These are phyloP conservation scores for Mycosphaerella sp. DNA, from an alignment of 2,329 filamentous ascomycete genomes.

Conservation along the genomic window DNA sequence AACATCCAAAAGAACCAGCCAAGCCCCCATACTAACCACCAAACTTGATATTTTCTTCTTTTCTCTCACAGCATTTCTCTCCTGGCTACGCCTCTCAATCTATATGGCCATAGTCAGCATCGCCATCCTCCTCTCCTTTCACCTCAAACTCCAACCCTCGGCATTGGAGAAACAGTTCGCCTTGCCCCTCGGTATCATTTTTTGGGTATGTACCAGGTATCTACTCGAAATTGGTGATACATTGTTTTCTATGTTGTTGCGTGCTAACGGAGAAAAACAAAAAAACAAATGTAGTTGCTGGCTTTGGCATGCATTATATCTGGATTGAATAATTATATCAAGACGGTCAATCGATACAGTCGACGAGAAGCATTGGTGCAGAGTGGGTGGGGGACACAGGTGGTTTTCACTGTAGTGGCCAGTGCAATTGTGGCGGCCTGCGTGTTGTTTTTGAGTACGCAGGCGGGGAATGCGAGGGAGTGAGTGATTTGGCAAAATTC, in stretches of 20 bases:
- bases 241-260: too few species aligned
- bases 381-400: conserved; percentile 85
- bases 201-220: conserved; percentile 61
- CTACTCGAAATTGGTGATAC: too few species aligned
- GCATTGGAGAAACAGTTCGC: conserved; percentile 68
- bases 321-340: conserved; percentile 82
- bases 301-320: conserved; percentile 67
- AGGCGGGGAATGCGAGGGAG: conserved; percentile 21
- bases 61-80: conserved; percentile 57
- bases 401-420: conserved; percentile 61
- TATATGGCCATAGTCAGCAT: conserved; percentile 88
- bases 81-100: conserved; percentile 79
- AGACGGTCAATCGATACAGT: conserved; percentile 74
- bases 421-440: conserved; percentile 60
- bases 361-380: conserved; percentile 77
- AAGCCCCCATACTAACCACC: conserved; percentile 20
- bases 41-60: neutral
- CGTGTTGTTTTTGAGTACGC: conserved; percentile 52
- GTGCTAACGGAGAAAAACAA: too few species aligned
- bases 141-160: conserved; percentile 68
- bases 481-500: neutral
- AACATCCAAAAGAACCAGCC: too few species aligned
- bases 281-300: conserved; percentile 40
- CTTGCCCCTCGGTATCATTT: conserved; percentile 75
- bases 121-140: conserved; percentile 89